These are phyloP conservation scores for Raffaelea arxii DNA, from an alignment of 2,329 filamentous ascomycete genomes.

Conservation along the genomic window DNA sequence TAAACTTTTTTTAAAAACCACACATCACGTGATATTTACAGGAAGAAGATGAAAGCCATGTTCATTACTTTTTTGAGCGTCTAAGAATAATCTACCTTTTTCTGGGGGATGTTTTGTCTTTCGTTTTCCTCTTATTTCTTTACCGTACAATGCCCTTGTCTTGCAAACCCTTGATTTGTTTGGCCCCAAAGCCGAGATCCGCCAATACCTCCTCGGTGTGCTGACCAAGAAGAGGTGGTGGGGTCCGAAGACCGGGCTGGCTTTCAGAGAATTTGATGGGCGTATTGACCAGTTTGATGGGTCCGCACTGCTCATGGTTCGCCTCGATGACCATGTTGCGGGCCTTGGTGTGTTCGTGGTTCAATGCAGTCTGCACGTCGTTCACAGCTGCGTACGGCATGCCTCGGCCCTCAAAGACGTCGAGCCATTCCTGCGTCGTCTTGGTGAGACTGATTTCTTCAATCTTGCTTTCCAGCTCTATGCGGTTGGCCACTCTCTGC, in stretches of 20 bases:
- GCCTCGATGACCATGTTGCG: slow-evolving; percentile 85
- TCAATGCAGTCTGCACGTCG: slow-evolving; percentile 75
- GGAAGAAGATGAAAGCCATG: no score
- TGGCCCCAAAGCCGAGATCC: slow-evolving; percentile 50
- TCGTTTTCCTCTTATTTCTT: no score
- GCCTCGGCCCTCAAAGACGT: slow-evolving; percentile 77
- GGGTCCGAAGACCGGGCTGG: slow-evolving; percentile 62
- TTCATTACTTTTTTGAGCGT: no score
- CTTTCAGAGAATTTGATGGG: slow-evolving; percentile 90
- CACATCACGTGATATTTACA: no score
- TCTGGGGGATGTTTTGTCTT: no score
- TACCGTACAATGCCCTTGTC: slow-evolving; percentile 56
- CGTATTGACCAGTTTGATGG: slow-evolving; percentile 84
- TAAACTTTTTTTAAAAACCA: no score
- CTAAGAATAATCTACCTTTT: no score
- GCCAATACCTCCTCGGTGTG: slow-evolving; percentile 72
- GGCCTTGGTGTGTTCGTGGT: slow-evolving; percentile 75
- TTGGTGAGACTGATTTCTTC: slow-evolving; percentile 63
- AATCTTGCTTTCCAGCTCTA: slow-evolving; percentile 67
- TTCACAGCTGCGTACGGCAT: slow-evolving; percentile 92
- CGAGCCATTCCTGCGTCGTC: slow-evolving; percentile 82
- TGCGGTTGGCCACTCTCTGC: slow-evolving; percentile 59
- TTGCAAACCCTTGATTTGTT: slow-evolving; percentile 53
- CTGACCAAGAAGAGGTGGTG: slow-evolving; percentile 78
- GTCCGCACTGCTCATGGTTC: slow-evolving; percentile 72